Evolutionary conservation across 176 grass and related monocot species (phyloP), one percentile per base, ranked within the genome.

Genomic region (Neostapfia colusana): DNA sequence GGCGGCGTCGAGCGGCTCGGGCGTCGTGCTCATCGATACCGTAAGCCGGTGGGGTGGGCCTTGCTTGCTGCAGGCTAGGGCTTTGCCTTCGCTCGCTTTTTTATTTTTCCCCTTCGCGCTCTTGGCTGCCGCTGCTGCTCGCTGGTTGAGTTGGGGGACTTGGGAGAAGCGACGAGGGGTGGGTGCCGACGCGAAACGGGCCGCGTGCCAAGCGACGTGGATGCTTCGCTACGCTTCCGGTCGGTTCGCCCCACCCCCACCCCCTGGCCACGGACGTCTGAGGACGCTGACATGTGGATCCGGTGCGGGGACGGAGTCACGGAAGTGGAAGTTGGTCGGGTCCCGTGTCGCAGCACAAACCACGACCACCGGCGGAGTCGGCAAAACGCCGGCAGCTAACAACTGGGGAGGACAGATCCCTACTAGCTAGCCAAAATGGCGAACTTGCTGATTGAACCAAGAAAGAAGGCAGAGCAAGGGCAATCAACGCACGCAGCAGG

Each of bases 1-100:
- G 17, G 44, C 56, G 36, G 61, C 8, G 44, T 76, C 70, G 9
- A 81, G 57, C 76, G 86, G 86, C 28, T 59, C 80, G 55, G 81
- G 81, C 65, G 81, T 59, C 3, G 76, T 60, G 81, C 86, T 84
- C 76, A 80, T 88, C 39, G 76, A 88, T 69, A 88, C 86, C 86
- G 84, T 88, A 65, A 70, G 80, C 43, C 64, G 76, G 67, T 14
- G 20, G 74, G 59, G n/a, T n/a, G n/a, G 5, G 51, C 45, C 45
- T 36, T n/a, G 49, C 43, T 38, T 13, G 78, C 26, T 20, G 73
- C 24, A 31, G 10, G 62, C 84, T 81, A 86, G 84, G 84, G 84
- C 57, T 80, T 73, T 38, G 79, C 17, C 23, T 44, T 10, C 7
- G 10, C 21, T 7, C 17, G 4, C 31, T 31, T 31, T 31, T 31